Base-by-base conservation (phyloP, 805 yeast genomes). In the Suhomyces prunicola region DNA sequence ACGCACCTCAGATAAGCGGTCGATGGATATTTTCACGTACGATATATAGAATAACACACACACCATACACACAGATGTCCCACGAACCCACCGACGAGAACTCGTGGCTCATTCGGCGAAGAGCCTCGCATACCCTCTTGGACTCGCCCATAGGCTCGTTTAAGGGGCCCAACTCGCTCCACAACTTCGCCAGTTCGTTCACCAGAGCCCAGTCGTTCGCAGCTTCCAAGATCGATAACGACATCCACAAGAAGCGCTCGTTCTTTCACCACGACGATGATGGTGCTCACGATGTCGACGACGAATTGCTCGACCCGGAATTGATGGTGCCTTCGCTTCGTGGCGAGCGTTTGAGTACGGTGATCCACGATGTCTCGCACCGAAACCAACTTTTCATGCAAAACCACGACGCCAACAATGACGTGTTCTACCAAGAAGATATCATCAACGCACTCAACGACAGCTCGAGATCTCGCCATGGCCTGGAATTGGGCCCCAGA, bases 321-420 rank as follows among this genome's bases (percentile, higher is more conserved):
- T 49, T 52, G 51, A 54, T 53, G 60, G 84, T 86, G 0, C 92
- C 93, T 1, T 76, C 88, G 6, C 66, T 74, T 24, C 65, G 80
- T 51, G 94, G 93, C 29, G 82, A 85, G 57, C 74, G 87, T 49
- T 72, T 86, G 48, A 86, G 90, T 8, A 73, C 82, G 1, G 84
- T 86, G 6, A 67, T 81, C 27, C 69, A 71, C 48, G 80, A 75
- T 51, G 55, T 71, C n/a, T 60, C 66, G 23, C 60, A 51, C 27
- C 50, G 68, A 31, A 66, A 66, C 57, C 62, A 53, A 49, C 39
- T 67, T 33, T 64, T 65, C 53, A 48, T 54, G 52, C 59, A 61
- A 46, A 53, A 58, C 24, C 35, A 46, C 5, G 46, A 36, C 42
- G 26, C 46, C 15, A 55, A 56, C 54, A 65, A 68, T 54, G 77